These are phyloP conservation scores for Tetradesmus obliquus DNA, from an alignment of 139 green algal species.

Conservation along the genomic window DNA sequence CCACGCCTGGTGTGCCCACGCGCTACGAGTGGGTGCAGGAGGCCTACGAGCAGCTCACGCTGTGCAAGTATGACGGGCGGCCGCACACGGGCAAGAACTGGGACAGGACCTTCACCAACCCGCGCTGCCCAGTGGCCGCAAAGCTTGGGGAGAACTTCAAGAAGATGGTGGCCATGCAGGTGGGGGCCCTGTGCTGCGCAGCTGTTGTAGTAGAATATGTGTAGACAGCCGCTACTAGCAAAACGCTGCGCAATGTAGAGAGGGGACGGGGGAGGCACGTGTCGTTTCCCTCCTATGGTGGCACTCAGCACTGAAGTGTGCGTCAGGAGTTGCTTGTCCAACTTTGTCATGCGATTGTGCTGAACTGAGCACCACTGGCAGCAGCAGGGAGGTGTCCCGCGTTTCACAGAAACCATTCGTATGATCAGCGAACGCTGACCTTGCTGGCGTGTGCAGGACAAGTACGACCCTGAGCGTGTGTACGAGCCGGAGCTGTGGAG, in stretches of 20 bases:
- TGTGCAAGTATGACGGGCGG: constrained; percentile 23
- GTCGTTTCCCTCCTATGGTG: too few species aligned
- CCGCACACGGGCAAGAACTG: constrained; percentile 45
- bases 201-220: not conserved
- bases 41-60: constrained; percentile 30
- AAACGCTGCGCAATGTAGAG: too few species aligned
- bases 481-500: constrained; percentile 24
- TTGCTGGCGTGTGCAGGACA: not conserved
- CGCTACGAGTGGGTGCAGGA: constrained; percentile 33
- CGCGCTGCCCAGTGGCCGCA: not conserved
- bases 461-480: constrained; percentile 22
- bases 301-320: too few species aligned
- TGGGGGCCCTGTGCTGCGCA: not conserved
- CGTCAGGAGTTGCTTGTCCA: too few species aligned
- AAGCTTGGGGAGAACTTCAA: constrained; percentile 1
- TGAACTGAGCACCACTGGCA: too few species aligned
- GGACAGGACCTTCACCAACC: constrained; percentile 39
- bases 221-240: too few species aligned
- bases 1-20: not conserved
- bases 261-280: too few species aligned
- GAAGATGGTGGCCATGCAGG: constrained; percentile 1
- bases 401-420: too few species aligned
- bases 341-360: too few species aligned
- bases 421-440: too few species aligned
- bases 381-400: too few species aligned